Evolutionary conservation across 805 yeast genomes (phyloP).

Genomic region (Suhomyces emberorum): DNA sequence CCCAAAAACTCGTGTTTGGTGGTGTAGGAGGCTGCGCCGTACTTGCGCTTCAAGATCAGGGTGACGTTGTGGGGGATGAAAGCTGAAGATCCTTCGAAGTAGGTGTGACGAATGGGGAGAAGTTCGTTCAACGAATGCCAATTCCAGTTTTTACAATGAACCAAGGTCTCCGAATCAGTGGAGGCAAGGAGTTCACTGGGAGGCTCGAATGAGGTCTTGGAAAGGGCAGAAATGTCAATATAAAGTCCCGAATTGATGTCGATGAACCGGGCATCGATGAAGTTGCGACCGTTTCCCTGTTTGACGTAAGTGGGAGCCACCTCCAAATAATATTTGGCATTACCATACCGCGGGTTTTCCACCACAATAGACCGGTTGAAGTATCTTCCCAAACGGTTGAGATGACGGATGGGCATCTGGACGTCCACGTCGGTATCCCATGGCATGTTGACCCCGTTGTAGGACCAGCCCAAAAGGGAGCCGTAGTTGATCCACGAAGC

Average conservation of each 20-base stretch:
- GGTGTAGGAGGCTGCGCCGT: slow-evolving; percentile 29
- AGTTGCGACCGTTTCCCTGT: slow-evolving; percentile 55
- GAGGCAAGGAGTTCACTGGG: slow-evolving; percentile 1
- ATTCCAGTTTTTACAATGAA: slow-evolving; percentile 39
- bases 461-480: slow-evolving; percentile 44
- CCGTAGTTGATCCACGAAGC: slow-evolving; percentile 42
- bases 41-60: slow-evolving; percentile 28
- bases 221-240: slow-evolving; percentile 41
- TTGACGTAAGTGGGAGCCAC: slow-evolving; percentile 21
- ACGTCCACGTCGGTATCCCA: slow-evolving; percentile 60
- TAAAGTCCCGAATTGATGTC: slow-evolving; percentile 46
- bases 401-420: slow-evolving; percentile 41
- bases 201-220: slow-evolving; percentile 16
- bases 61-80: slow-evolving; percentile 35
- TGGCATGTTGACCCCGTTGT: slow-evolving; percentile 51
- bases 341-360: slow-evolving; percentile 31
- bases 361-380: slow-evolving; percentile 43
- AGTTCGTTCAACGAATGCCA: slow-evolving; percentile 37
- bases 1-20: slow-evolving; percentile 23
- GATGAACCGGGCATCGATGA: slow-evolving; percentile 53
- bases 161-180: slow-evolving; percentile 11
- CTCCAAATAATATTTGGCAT: slow-evolving; percentile 17
- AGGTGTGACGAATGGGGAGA: slow-evolving; percentile 34
- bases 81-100: slow-evolving; percentile 34
- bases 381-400: slow-evolving; percentile 40